Evolutionary conservation across 768 basidiomycete species (phyloP).

Genomic region (Leccinum longicurvipes): DNA sequence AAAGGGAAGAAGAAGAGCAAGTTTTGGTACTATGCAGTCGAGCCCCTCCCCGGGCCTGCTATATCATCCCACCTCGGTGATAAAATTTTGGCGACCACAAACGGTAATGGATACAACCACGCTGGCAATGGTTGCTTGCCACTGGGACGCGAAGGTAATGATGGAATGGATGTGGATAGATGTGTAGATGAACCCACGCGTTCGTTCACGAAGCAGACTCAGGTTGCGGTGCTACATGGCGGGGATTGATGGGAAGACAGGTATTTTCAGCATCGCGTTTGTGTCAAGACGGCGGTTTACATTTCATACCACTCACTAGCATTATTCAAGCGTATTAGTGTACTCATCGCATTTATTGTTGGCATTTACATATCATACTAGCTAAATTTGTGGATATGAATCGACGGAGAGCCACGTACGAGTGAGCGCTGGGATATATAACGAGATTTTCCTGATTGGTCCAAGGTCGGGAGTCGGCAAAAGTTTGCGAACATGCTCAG

Average conservation of each 20-base stretch:
- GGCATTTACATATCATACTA: conserved; percentile 18
- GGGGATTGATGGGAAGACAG: conserved; percentile 5
- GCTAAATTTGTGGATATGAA: not conserved
- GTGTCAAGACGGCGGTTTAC: conserved; percentile 11
- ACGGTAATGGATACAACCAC: conserved; percentile 21
- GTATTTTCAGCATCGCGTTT: conserved; percentile 10
- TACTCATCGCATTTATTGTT: conserved; percentile 29
- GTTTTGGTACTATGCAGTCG: conserved; percentile 89
- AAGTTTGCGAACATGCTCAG: not conserved
- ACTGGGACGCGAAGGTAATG: not conserved
- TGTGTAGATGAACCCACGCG: conserved; percentile 13
- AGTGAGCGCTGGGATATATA: not conserved
- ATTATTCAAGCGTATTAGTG: conserved; percentile 25
- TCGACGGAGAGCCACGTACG: not conserved
- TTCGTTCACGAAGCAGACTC: conserved; percentile 16
- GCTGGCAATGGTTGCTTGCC: conserved; percentile 8
- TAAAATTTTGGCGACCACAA: conserved; percentile 14
- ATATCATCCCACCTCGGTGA: conserved; percentile 10
- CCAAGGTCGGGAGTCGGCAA: not conserved
- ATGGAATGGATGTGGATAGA: conserved; percentile 26
- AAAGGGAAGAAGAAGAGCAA: conserved; percentile 83
- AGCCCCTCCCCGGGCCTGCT: conserved; percentile 46
- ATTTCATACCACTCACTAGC: conserved; percentile 30
- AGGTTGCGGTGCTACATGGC: conserved; percentile 8
- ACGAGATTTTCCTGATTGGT: conserved; percentile 18